These are phyloP conservation scores for Fraxinus quadrangulata DNA, from an alignment of 257 asterid species.

Conservation along the genomic window DNA sequence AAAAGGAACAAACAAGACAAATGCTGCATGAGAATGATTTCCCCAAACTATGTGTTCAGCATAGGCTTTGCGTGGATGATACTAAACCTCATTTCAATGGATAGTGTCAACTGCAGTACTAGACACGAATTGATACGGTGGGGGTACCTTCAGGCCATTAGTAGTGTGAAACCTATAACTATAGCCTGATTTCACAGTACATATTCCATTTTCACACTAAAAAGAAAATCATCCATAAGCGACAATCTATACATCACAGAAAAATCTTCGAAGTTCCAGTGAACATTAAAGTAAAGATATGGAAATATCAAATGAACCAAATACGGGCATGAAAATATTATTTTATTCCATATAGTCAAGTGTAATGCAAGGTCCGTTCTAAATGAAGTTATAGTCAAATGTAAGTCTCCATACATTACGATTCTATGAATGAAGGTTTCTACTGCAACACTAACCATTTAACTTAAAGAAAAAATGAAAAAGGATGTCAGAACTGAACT, in stretches of 20 bases:
- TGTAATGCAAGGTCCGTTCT: neutral
- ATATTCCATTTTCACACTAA: neutral
- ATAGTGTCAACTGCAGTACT: neutral
- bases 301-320: neutral
- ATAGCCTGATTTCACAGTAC: neutral
- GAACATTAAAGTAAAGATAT: neutral
- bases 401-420: neutral
- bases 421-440: neutral
- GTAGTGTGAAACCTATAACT: neutral
- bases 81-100: neutral
- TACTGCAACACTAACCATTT: neutral
- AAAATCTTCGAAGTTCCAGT: neutral
- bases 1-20: neutral
- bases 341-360: neutral
- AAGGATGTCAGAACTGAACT: neutral
- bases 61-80: neutral
- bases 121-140: neutral
- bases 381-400: neutral
- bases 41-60: neutral
- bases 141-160: neutral
- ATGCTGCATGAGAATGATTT: neutral
- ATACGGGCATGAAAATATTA: neutral
- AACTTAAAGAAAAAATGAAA: neutral
- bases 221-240: neutral
- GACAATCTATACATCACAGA: neutral